These are phyloP conservation scores for Amanita inopinata DNA, from an alignment of 768 basidiomycete genomes.

Conservation along the genomic window DNA sequence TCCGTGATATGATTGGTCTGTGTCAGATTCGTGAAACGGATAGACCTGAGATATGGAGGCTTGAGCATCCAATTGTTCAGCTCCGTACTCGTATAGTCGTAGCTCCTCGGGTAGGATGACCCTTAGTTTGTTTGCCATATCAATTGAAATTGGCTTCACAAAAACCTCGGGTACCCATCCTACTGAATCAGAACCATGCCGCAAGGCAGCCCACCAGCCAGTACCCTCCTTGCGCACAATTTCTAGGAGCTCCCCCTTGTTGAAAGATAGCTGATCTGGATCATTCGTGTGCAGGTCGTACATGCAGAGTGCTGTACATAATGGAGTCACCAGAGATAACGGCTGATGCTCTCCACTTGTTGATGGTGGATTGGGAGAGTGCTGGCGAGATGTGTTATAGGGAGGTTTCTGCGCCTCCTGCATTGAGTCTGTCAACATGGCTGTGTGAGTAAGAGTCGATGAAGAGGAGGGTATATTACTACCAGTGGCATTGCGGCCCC, in stretches of 20 bases:
- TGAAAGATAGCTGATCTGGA: constrained; percentile 50
- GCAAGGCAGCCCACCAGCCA: constrained; percentile 79
- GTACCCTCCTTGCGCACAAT: constrained; percentile 60
- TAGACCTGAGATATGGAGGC: constrained; percentile 25
- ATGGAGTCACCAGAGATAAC: constrained; percentile 16
- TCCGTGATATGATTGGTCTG: no score
- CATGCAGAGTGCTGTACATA: constrained; percentile 51
- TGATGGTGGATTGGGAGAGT: constrained; percentile 26
- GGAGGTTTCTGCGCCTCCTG: constrained; percentile 27
- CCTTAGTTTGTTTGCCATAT: constrained; percentile 39
- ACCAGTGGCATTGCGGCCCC: neutral
- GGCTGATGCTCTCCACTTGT: neutral
- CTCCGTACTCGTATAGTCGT: constrained; percentile 37
- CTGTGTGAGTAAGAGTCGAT: neutral
- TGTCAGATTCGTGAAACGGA: constrained; percentile 18
- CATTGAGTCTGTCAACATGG: neutral
- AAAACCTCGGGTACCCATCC: constrained; percentile 76
- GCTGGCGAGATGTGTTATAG: constrained; percentile 23
- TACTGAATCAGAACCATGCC: constrained; percentile 36
- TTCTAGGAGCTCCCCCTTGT: constrained; percentile 56
- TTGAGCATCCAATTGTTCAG: constrained; percentile 32
- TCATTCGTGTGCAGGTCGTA: constrained; percentile 62
- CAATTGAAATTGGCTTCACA: constrained; percentile 43
- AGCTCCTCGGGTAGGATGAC: constrained; percentile 34
- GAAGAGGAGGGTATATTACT: neutral